phyloP scores from a whole-genome alignment of 371 early-diverging fungal species.

The Mucor irregularis region DNA sequence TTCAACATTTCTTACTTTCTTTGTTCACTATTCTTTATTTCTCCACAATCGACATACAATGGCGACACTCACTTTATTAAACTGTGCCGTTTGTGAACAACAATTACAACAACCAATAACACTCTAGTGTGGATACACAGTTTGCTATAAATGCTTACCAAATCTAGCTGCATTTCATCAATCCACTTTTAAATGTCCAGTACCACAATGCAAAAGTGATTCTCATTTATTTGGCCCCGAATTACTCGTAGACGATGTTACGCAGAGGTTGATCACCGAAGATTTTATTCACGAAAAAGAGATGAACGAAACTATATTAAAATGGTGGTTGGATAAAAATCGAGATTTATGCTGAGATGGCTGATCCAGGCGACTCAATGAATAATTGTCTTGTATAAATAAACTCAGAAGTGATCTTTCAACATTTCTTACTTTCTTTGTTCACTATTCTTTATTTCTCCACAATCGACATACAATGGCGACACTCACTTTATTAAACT shows the following conservation, averaged over 20 bases:
- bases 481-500: conserved; percentile 33
- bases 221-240: conserved; percentile 37
- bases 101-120: conserved; percentile 38
- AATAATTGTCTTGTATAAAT: too few species aligned
- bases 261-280: neutral
- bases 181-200: conserved; percentile 35
- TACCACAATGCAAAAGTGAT: conserved; percentile 18
- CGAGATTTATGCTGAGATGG: too few species aligned
- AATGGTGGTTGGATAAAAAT: too few species aligned
- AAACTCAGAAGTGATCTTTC: too few species aligned
- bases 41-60: too few species aligned
- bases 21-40: too few species aligned
- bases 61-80: too few species aligned
- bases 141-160: conserved; percentile 43
- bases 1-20: too few species aligned
- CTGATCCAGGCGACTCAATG: too few species aligned
- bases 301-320: neutral
- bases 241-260: conserved; percentile 1
- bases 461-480: too few species aligned
- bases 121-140: conserved; percentile 49
- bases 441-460: too few species aligned
- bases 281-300: neutral
- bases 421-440: too few species aligned
- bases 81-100: conserved; percentile 40
- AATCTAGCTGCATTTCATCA: conserved; percentile 9